Evolutionary conservation across 2,329 filamentous ascomycete species (phyloP).

Genomic region (Alternaria sp.): DNA sequence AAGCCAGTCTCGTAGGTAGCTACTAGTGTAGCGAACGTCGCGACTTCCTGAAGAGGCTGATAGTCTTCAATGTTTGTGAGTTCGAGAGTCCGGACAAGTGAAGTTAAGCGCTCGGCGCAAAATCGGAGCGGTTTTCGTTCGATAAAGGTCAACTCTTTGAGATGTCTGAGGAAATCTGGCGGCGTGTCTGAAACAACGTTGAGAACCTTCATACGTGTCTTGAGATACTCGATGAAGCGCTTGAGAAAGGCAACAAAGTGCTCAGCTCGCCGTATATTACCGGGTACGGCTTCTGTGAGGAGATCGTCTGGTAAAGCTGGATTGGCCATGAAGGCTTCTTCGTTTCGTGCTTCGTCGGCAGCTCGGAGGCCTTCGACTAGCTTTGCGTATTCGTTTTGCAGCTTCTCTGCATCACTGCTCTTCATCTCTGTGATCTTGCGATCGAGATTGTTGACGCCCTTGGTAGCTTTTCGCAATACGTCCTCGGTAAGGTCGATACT

Average conservation of each 20-base stretch:
- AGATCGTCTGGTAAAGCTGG: constrained; percentile 92
- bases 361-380: constrained; percentile 89
- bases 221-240: constrained; percentile 96
- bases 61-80: constrained; percentile 98
- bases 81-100: constrained; percentile 91
- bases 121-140: constrained; percentile 95
- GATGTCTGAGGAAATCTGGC: constrained; percentile 87
- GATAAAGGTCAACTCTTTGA: constrained; percentile 96
- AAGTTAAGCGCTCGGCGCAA: constrained; percentile 93
- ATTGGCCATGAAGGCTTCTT: constrained; percentile 97
- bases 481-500: constrained; percentile 98
- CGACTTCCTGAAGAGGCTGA: constrained; percentile 94
- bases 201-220: constrained; percentile 97
- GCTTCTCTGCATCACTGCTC: constrained; percentile 89
- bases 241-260: constrained; percentile 96
- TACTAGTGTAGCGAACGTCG: constrained; percentile 93
- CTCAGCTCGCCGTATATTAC: constrained; percentile 93
- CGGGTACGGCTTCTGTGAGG: constrained; percentile 92
- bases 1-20: constrained; percentile 98
- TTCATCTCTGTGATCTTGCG: constrained; percentile 93
- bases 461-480: constrained; percentile 86
- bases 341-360: constrained; percentile 86
- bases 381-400: constrained; percentile 95
- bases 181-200: constrained; percentile 98
- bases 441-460: constrained; percentile 90